These are phyloP conservation scores for Rhinocladiella similis DNA, from an alignment of 2,329 filamentous ascomycete species.

Conservation along the genomic window DNA sequence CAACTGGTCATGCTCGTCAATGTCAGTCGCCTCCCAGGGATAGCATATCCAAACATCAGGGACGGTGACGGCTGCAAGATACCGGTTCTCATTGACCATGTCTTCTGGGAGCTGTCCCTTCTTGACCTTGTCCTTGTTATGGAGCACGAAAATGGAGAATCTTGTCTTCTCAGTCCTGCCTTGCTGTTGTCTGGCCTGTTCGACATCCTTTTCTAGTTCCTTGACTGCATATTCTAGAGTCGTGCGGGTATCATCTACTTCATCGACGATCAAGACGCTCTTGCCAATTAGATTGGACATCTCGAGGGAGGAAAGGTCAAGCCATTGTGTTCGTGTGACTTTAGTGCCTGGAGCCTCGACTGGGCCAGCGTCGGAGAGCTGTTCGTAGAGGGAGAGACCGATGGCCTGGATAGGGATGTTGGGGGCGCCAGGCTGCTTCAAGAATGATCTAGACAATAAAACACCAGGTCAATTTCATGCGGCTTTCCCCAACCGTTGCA, in stretches of 20 bases:
- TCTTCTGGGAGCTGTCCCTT: slow-evolving; percentile 80
- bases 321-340: slow-evolving; percentile 97
- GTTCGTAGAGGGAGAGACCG: slow-evolving; percentile 94
- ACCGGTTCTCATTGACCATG: slow-evolving; percentile 69
- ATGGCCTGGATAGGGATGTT: slow-evolving; percentile 99
- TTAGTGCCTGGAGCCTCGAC: slow-evolving; percentile 85
- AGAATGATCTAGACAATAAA: slow-evolving; percentile 66
- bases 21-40: slow-evolving; percentile 94
- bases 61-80: slow-evolving; percentile 83
- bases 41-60: slow-evolving; percentile 99
- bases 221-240: slow-evolving; percentile 91
- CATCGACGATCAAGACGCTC: slow-evolving; percentile 88
- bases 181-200: slow-evolving; percentile 71
- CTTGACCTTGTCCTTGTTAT: slow-evolving; percentile 99
- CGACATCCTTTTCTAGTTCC: slow-evolving; percentile 93
- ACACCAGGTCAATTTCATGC: background rate
- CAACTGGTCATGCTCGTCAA: slow-evolving; percentile 82
- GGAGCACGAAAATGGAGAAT: slow-evolving; percentile 93
- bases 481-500: no score
- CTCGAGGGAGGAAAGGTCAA: slow-evolving; percentile 82
- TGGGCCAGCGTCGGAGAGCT: slow-evolving; percentile 62
- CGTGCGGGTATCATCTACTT: slow-evolving; percentile 93
- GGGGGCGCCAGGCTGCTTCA: slow-evolving; percentile 79
- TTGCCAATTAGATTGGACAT: slow-evolving; percentile 90
- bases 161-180: slow-evolving; percentile 72